Evolutionary conservation across 768 basidiomycete genomes (phyloP).

Genomic region (Sarcodon aspratus): DNA sequence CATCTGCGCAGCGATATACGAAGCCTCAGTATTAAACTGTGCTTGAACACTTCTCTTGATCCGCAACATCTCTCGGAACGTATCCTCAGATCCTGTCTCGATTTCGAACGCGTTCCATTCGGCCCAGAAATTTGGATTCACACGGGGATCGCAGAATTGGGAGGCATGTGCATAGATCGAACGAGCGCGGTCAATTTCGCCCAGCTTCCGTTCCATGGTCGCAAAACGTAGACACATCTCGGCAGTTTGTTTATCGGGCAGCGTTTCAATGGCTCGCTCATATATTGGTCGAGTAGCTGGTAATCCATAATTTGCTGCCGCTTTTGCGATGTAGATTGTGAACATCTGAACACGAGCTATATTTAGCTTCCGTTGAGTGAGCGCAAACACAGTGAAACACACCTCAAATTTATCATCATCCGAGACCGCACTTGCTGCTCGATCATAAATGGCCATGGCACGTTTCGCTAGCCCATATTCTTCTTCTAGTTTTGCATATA

Average conservation of each 20-base stretch:
- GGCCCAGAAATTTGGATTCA: slow-evolving; percentile 86
- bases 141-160: slow-evolving; percentile 96
- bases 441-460: slow-evolving; percentile 91
- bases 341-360: slow-evolving; percentile 56
- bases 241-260: slow-evolving; percentile 90
- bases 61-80: slow-evolving; percentile 89
- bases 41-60: slow-evolving; percentile 98
- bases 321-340: slow-evolving; percentile 95
- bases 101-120: slow-evolving; percentile 99
- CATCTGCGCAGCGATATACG: slow-evolving; percentile 87
- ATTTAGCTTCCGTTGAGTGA: neutral
- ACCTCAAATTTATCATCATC: slow-evolving; percentile 95
- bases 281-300: slow-evolving; percentile 96
- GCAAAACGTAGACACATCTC: slow-evolving; percentile 98
- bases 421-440: slow-evolving; percentile 77
- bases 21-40: slow-evolving; percentile 95
- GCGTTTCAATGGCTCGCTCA: slow-evolving; percentile 84
- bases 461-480: slow-evolving; percentile 92
- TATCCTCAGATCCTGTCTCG: slow-evolving; percentile 97
- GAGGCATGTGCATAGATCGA: slow-evolving; percentile 96
- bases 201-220: slow-evolving; percentile 90
- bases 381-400: slow-evolving; percentile 9
- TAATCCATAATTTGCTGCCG: slow-evolving; percentile 88
- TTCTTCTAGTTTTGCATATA: slow-evolving; percentile 95
- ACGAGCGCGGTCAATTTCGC: slow-evolving; percentile 96